Evolutionary conservation across 805 yeast species (phyloP).

Genomic region (Yarrowia sp.): DNA sequence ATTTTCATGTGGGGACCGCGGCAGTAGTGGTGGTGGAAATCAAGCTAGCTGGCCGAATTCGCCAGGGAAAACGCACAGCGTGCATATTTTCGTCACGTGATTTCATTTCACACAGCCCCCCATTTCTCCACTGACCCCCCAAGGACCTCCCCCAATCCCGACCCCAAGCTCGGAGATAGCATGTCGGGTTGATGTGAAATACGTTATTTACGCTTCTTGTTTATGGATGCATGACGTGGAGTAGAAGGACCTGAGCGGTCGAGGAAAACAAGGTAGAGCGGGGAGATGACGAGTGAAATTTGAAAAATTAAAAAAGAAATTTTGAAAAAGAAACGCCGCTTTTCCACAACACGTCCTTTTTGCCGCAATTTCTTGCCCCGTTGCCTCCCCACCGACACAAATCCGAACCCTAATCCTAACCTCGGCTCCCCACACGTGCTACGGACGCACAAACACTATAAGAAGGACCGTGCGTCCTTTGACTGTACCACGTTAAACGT

Average conservation of each 20-base stretch:
- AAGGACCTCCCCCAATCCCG: neutral
- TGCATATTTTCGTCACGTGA: neutral
- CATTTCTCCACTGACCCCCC: neutral
- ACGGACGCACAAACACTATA: slow-evolving; percentile 4
- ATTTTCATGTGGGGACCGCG: slow-evolving; percentile 36
- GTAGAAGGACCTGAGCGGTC: neutral
- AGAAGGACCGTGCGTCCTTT: neutral
- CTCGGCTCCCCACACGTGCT: slow-evolving; percentile 39
- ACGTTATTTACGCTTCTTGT: neutral
- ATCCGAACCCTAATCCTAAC: slow-evolving; percentile 34
- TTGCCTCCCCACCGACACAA: neutral
- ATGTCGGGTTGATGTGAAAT: slow-evolving; percentile 4
- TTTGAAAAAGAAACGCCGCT: no score
- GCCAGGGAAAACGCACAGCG: neutral
- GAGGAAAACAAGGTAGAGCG: no score
- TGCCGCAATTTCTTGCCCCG: no score
- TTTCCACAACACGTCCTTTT: no score
- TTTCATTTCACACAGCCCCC: neutral
- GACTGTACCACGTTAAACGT: slow-evolving; percentile 1
- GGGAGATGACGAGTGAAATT: no score
- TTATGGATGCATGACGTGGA: slow-evolving; percentile 19
- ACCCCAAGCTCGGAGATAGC: slow-evolving; percentile 5
- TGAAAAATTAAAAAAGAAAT: no score
- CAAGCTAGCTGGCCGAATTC: neutral
- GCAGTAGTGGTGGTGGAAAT: neutral